Evolutionary conservation across 345 rosid genomes (phyloP).

Genomic region (Excoecaria agallocha): DNA sequence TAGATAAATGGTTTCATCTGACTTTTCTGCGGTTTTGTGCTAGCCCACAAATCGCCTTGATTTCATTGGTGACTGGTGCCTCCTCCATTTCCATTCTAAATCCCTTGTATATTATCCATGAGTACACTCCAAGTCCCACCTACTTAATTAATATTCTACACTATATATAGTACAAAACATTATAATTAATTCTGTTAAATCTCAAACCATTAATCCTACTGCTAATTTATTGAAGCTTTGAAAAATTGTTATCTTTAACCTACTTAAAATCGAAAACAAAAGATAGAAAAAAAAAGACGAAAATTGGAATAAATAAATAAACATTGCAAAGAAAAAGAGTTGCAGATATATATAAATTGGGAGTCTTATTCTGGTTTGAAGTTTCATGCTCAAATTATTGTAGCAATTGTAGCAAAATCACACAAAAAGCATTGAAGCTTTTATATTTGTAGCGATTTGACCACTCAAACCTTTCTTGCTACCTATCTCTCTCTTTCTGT

Average conservation of each 20-base stretch:
- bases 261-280: no score
- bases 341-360: no score
- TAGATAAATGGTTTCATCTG: constrained; percentile 11
- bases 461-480: constrained; percentile 31
- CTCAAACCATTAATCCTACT: no score
- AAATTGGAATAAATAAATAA: no score
- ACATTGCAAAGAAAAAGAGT: no score
- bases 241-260: no score
- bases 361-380: no score
- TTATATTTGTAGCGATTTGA: constrained; percentile 31
- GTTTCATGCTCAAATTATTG: constrained; percentile 7
- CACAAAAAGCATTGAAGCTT: constrained; percentile 12
- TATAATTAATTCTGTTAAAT: not conserved
- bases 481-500: constrained; percentile 1
- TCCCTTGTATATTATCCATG: not conserved
- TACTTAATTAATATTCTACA: not conserved
- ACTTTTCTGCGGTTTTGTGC: constrained; percentile 8
- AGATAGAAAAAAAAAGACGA: no score
- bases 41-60: constrained; percentile 6
- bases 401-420: constrained; percentile 4
- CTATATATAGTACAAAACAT: not conserved
- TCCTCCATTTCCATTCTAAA: not conserved
- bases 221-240: no score
- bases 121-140: not conserved
- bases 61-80: not conserved